Conservation (phyloP, 306 rosid species). For the Fragaria nilgerrensis region DNA sequence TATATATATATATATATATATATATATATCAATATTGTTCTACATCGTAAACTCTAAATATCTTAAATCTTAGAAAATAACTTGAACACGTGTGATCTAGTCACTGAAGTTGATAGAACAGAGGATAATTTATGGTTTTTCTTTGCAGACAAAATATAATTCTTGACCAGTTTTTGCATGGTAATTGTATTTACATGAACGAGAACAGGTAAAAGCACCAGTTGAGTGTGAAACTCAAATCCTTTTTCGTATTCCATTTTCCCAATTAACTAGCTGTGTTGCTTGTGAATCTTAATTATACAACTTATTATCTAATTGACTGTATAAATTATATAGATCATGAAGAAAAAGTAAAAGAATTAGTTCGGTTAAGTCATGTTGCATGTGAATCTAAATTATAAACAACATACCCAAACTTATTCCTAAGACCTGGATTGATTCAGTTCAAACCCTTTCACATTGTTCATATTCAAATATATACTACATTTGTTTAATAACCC, state of each 20-base stretch:
- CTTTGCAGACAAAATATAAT: not conserved
- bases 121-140: not conserved
- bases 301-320: too few relatives aligned
- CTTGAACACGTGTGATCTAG: not conserved
- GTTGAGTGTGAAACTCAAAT: not conserved
- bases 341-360: not conserved
- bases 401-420: not conserved
- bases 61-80: not conserved
- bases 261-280: too few relatives aligned
- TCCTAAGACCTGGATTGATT: not conserved
- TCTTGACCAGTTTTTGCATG: not conserved
- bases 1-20: too few relatives aligned
- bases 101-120: constrained; percentile 1
- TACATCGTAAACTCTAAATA: too few relatives aligned
- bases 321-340: too few relatives aligned
- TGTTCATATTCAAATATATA: not conserved
- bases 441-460: constrained; percentile 2
- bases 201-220: not conserved
- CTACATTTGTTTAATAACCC: not conserved
- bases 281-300: too few relatives aligned
- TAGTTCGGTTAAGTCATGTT: not conserved
- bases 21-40: too few relatives aligned
- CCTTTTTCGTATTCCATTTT: not conserved
- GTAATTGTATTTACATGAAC: not conserved
- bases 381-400: not conserved